Percentiles rank a stretch among this genome's conserved stretches.
phyloP scores from a whole-genome alignment of 371 early-diverging fungal genomes.

The Mortierella sp. region DNA sequence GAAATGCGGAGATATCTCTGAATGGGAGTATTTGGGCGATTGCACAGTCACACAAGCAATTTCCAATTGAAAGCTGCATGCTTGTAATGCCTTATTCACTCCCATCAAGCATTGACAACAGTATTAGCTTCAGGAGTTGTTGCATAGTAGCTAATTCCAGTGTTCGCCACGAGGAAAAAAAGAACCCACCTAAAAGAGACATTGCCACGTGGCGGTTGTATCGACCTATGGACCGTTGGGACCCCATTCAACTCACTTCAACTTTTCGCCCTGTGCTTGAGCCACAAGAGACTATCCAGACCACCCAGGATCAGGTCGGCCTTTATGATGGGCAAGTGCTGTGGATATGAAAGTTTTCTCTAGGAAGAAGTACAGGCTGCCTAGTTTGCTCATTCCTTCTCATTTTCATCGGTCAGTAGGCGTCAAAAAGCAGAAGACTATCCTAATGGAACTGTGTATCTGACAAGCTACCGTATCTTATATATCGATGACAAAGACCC shows the following conservation, averaged over 20 bases:
- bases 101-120: neutral
- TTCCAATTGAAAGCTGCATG: neutral
- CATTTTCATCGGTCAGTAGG: conserved; percentile 9
- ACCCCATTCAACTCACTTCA: conserved; percentile 65
- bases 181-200: neutral
- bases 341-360: neutral
- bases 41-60: conserved; percentile 8
- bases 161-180: neutral
- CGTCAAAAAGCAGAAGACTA: conserved; percentile 67
- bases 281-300: conserved; percentile 66
- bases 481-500: conserved; percentile 79
- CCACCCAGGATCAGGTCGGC: conserved; percentile 76
- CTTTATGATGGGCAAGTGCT: conserved; percentile 75
- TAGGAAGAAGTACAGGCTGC: neutral
- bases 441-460: conserved; percentile 82
- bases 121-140: no score
- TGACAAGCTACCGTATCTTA: conserved; percentile 82
- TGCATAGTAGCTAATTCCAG: neutral
- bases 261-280: conserved; percentile 70
- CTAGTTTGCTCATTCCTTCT: neutral
- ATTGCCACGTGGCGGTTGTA: neutral
- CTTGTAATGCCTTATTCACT: neutral
- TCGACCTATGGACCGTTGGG: conserved; percentile 63
- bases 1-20: neutral
- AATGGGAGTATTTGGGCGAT: neutral